A percentile compares a stretch with the other conserved stretches of the same genome.
Conservation (phyloP, 495 filamentous ascomycete genomes). For the Aspergillus affinis region DNA sequence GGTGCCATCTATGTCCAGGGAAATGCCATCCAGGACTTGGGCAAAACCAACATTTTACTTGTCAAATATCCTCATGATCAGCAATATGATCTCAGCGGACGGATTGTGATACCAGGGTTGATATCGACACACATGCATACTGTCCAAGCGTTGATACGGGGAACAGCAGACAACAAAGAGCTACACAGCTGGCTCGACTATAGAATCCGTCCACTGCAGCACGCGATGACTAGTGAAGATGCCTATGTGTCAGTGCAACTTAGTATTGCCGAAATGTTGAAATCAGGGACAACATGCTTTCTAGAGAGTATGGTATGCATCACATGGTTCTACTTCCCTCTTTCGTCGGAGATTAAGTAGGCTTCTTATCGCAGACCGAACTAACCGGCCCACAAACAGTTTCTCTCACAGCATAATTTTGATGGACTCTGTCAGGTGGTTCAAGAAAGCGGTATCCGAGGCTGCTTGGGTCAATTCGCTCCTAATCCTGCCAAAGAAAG, state of each 20-base stretch:
- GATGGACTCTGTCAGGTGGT: constrained; percentile 47
- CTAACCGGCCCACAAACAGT: constrained; percentile 16
- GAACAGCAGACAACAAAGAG: constrained; percentile 46
- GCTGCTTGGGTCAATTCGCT: constrained; percentile 46
- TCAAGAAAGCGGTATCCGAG: constrained; percentile 48
- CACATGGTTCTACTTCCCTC: neutral
- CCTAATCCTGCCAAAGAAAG: constrained; percentile 43
- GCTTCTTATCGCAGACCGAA: neutral
- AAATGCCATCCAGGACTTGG: constrained; percentile 41
- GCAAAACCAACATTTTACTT: constrained; percentile 32
- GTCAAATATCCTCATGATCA: constrained; percentile 27
- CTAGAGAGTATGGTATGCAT: constrained; percentile 47
- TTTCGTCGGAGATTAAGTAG: neutral
- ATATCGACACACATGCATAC: constrained; percentile 53
- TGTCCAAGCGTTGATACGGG: constrained; percentile 49
- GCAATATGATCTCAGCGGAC: constrained; percentile 34
- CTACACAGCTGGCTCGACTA: constrained; percentile 49
- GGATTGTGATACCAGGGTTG: constrained; percentile 48
- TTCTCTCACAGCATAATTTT: constrained; percentile 47
- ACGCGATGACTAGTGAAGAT: constrained; percentile 44
- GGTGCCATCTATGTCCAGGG: constrained; percentile 42
- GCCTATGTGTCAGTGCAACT: constrained; percentile 47
- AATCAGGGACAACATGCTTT: constrained; percentile 52
- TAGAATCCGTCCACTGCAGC: constrained; percentile 49
- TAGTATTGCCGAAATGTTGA: constrained; percentile 52